phyloP scores from a whole-genome alignment of 2,329 filamentous ascomycete genomes.

The Aspergillus cejpii region DNA sequence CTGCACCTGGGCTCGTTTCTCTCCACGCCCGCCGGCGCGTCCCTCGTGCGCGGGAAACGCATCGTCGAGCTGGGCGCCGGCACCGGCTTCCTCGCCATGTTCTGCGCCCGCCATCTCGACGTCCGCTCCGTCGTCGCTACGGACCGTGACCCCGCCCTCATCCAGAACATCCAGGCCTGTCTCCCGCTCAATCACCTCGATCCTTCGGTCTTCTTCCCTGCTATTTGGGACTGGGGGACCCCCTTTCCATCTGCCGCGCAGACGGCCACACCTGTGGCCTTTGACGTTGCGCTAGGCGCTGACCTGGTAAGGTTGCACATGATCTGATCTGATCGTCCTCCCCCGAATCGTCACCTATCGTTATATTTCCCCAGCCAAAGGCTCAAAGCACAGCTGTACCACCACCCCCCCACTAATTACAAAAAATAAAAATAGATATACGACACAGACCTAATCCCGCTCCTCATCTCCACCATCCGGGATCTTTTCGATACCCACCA shows the following conservation, averaged over 20 bases:
- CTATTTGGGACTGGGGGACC: conserved; percentile 41
- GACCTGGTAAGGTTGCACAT: conserved; percentile 32
- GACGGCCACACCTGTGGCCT: conserved; percentile 8
- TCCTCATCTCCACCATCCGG: conserved; percentile 50
- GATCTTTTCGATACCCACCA: conserved; percentile 51
- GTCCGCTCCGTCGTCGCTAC: conserved; percentile 53
- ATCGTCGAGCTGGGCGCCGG: conserved; percentile 61
- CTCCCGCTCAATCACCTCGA: conserved; percentile 29
- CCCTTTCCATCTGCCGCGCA: conserved; percentile 16
- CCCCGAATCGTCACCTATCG: background rate
- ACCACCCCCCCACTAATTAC: background rate
- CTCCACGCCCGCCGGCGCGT: conserved; percentile 39
- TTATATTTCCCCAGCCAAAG: background rate
- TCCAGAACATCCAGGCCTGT: conserved; percentile 37
- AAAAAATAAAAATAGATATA: conserved; percentile 47
- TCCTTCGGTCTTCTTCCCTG: conserved; percentile 20
- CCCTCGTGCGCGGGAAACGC: conserved; percentile 46
- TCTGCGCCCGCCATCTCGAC: conserved; percentile 54
- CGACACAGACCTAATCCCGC: conserved; percentile 52
- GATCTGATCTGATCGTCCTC: background rate
- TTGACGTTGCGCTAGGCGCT: conserved; percentile 40
- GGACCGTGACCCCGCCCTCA: conserved; percentile 51
- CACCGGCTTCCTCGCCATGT: conserved; percentile 59
- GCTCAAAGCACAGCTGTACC: too few relatives aligned
- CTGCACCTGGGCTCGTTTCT: conserved; percentile 59